phyloP scores from a whole-genome alignment of 225 moss, liverwort and hornwort genomes.

The Takakia lepidozioides region DNA sequence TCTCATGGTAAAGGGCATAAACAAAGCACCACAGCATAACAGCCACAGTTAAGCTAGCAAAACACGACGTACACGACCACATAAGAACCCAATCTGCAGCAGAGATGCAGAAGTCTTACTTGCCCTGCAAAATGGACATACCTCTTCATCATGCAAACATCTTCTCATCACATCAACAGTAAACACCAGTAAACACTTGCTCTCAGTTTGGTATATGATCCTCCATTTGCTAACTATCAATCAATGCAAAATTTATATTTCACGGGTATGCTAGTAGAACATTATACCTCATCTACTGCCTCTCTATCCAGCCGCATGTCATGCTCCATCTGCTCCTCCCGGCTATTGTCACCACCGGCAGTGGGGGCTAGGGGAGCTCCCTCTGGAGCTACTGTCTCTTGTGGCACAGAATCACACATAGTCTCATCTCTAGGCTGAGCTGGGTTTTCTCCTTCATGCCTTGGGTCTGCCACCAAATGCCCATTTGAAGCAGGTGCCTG shows the following conservation, averaged over 20 bases:
- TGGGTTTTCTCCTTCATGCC: constrained; percentile 29
- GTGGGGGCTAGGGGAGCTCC: constrained; percentile 24
- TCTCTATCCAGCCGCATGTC: constrained; percentile 67
- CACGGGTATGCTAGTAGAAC: too few relatives aligned
- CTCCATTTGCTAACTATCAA: too few relatives aligned
- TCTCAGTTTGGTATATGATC: too few relatives aligned
- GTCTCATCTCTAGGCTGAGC: constrained; percentile 61
- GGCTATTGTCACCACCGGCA: constrained; percentile 35
- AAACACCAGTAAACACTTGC: too few relatives aligned
- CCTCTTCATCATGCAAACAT: too few relatives aligned
- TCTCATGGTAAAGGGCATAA: too few relatives aligned
- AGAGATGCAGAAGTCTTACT: too few relatives aligned
- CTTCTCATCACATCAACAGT: too few relatives aligned
- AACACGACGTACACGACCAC: not conserved
- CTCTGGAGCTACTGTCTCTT: constrained; percentile 38
- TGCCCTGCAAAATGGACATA: too few relatives aligned
- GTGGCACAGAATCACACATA: constrained; percentile 63
- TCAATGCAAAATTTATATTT: too few relatives aligned
- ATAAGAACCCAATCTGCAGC: too few relatives aligned
- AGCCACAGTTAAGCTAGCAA: not conserved
- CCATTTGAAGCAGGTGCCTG: constrained; percentile 24
- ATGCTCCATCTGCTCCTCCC: constrained; percentile 89
- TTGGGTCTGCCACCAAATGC: constrained; percentile 38
- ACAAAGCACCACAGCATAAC: too few relatives aligned
- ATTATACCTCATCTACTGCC: constrained; percentile 39